phyloP scores from a whole-genome alignment of 495 filamentous ascomycete genomes.

The Penicillium nucicola region DNA sequence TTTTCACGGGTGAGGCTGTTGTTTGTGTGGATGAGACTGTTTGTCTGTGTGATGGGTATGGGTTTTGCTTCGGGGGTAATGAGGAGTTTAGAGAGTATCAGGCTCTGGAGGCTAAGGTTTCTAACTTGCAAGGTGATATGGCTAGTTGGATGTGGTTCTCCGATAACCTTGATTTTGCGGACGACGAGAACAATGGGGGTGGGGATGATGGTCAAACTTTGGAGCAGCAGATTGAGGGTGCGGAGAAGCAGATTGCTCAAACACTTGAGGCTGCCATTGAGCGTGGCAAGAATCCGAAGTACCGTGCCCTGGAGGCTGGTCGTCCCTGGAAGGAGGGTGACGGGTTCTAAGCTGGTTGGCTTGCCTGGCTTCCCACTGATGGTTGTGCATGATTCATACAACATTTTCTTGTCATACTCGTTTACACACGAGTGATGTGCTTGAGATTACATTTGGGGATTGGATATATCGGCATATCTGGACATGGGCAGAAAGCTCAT shows the following conservation, averaged over 20 bases:
- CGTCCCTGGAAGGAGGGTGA: slow-evolving; percentile 52
- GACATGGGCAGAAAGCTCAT: no score
- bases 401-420: neutral
- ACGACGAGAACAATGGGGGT: slow-evolving; percentile 24
- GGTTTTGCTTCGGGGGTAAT: slow-evolving; percentile 69
- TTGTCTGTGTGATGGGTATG: slow-evolving; percentile 77
- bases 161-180: slow-evolving; percentile 32
- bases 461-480: no score
- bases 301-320: slow-evolving; percentile 51
- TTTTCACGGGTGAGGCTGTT: slow-evolving; percentile 58
- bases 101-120: slow-evolving; percentile 33
- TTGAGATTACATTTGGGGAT: no score
- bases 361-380: neutral
- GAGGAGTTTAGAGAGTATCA: slow-evolving; percentile 49
- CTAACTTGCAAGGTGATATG: slow-evolving; percentile 46
- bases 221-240: slow-evolving; percentile 18
- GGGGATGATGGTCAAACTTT: slow-evolving; percentile 24
- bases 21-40: slow-evolving; percentile 63
- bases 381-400: neutral
- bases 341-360: slow-evolving; percentile 33
- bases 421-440: neutral
- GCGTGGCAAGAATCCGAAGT: slow-evolving; percentile 49
- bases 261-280: slow-evolving; percentile 41
- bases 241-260: slow-evolving; percentile 33
- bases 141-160: slow-evolving; percentile 42